A percentile compares a stretch with the other conserved stretches of the same genome.
phyloP scores from a whole-genome alignment of 768 basidiomycete genomes.

The Macrolepiota dolichaula region DNA sequence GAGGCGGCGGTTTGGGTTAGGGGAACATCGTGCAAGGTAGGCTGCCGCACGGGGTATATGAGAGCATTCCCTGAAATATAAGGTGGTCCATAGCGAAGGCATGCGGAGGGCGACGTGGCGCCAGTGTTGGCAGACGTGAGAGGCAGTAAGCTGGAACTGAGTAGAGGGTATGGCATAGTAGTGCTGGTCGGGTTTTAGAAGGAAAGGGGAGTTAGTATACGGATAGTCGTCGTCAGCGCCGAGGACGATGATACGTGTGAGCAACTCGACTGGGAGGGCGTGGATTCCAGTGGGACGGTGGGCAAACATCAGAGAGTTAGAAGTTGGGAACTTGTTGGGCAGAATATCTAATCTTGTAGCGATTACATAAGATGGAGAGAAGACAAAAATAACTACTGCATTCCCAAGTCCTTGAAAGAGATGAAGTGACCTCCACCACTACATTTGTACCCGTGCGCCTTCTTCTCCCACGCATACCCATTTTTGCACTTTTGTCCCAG shows the following conservation, averaged over 20 bases:
- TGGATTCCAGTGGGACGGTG: constrained; percentile 31
- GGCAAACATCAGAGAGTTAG: constrained; percentile 14
- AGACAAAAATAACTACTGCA: constrained; percentile 1
- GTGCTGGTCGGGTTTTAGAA: constrained; percentile 45
- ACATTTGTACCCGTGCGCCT: constrained; percentile 10
- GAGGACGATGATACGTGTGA: constrained; percentile 54
- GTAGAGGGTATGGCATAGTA: constrained; percentile 37
- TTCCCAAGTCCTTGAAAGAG: constrained; percentile 12
- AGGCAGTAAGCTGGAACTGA: constrained; percentile 51
- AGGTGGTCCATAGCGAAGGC: constrained; percentile 49
- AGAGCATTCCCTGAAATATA: constrained; percentile 48
- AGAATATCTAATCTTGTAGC: constrained; percentile 9
- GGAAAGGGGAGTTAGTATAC: constrained; percentile 43
- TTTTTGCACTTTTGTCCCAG: constrained; percentile 11
- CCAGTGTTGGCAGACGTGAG: constrained; percentile 59
- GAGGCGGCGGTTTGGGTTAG: constrained; percentile 28
- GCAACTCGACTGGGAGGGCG: constrained; percentile 55
- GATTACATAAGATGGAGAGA: neutral
- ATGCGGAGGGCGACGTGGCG: constrained; percentile 49
- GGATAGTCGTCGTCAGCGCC: constrained; percentile 44
- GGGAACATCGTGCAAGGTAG: constrained; percentile 38
- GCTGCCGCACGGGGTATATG: constrained; percentile 46
- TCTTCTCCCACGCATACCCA: constrained; percentile 11
- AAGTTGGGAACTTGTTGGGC: neutral
- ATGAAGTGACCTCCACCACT: constrained; percentile 9